These are phyloP conservation scores for Cordyceps pruinosa DNA, from an alignment of 2,329 filamentous ascomycete genomes.

Conservation along the genomic window DNA sequence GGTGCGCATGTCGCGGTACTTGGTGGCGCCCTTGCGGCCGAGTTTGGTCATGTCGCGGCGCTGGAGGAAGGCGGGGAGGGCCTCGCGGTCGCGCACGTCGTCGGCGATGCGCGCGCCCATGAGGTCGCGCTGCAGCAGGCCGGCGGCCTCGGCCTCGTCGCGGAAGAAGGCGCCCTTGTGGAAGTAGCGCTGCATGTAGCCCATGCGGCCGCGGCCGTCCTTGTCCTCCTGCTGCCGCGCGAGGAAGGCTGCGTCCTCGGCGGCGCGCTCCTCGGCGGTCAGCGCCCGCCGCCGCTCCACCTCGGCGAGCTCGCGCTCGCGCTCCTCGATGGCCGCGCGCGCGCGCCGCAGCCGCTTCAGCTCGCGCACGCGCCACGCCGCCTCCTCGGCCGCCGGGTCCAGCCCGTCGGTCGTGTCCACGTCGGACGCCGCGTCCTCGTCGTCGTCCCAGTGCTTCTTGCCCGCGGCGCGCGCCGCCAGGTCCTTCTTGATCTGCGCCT, in stretches of 20 bases:
- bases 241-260: slow-evolving; percentile 75
- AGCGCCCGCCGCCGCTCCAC: slow-evolving; percentile 82
- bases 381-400: slow-evolving; percentile 81
- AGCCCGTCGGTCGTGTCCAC: slow-evolving; percentile 85
- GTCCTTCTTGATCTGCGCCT: slow-evolving; percentile 81
- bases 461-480: slow-evolving; percentile 65
- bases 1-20: slow-evolving; percentile 78
- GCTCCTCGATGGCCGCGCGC: slow-evolving; percentile 73
- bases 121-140: slow-evolving; percentile 72
- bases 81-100: slow-evolving; percentile 72
- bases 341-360: slow-evolving; percentile 82
- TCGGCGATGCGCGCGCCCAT: slow-evolving; percentile 81
- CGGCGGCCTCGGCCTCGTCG: slow-evolving; percentile 68
- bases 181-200: slow-evolving; percentile 91
- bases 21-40: slow-evolving; percentile 83
- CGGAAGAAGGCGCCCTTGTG: slow-evolving; percentile 96
- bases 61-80: slow-evolving; percentile 86
- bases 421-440: slow-evolving; percentile 61
- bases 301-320: slow-evolving; percentile 81
- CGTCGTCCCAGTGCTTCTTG: slow-evolving; percentile 83
- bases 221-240: slow-evolving; percentile 75
- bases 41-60: slow-evolving; percentile 89
- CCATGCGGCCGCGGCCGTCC: slow-evolving; percentile 69
- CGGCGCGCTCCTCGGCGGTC: slow-evolving; percentile 75
- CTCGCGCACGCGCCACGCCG: slow-evolving; percentile 91